phyloP scores from a whole-genome alignment of 1,284 basidiomycete genomes.

The Omphalotus olearius region DNA sequence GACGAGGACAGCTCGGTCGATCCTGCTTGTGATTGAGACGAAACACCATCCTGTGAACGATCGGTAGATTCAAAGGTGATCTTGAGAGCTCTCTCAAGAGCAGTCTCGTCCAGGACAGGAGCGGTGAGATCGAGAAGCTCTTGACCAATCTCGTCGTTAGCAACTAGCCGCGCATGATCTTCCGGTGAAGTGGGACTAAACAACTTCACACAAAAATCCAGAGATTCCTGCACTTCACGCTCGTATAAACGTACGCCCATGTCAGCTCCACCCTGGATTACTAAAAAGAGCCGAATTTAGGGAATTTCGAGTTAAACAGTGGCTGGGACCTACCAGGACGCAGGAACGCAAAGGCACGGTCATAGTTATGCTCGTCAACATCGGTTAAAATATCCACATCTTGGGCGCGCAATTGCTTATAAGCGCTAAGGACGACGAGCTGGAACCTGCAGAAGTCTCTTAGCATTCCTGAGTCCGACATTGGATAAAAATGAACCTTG shows the following conservation, averaged over 20 bases:
- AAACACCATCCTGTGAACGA: neutral
- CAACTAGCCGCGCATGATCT: conserved; percentile 4
- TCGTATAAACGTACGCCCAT: conserved; percentile 14
- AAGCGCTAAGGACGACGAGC: conserved; percentile 59
- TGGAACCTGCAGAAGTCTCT: conserved; percentile 42
- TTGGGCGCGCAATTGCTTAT: conserved; percentile 57
- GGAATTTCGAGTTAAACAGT: neutral
- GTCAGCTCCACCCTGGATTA: conserved; percentile 14
- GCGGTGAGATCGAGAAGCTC: conserved; percentile 12
- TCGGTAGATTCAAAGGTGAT: neutral
- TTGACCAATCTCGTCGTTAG: conserved; percentile 3
- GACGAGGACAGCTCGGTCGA: neutral
- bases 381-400: conserved; percentile 44
- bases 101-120: conserved; percentile 3
- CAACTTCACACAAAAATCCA: conserved; percentile 14
- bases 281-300: neutral
- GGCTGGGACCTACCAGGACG: conserved; percentile 38
- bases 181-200: conserved; percentile 11
- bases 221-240: conserved; percentile 11
- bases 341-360: conserved; percentile 52
- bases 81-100: conserved; percentile 1
- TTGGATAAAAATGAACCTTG: conserved; percentile 32
- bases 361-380: conserved; percentile 53
- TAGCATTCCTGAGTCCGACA: neutral
- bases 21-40: neutral